Base-by-base conservation (phyloP, 108 stramenopile genomes). In the Schizochytrium sp. region DNA sequence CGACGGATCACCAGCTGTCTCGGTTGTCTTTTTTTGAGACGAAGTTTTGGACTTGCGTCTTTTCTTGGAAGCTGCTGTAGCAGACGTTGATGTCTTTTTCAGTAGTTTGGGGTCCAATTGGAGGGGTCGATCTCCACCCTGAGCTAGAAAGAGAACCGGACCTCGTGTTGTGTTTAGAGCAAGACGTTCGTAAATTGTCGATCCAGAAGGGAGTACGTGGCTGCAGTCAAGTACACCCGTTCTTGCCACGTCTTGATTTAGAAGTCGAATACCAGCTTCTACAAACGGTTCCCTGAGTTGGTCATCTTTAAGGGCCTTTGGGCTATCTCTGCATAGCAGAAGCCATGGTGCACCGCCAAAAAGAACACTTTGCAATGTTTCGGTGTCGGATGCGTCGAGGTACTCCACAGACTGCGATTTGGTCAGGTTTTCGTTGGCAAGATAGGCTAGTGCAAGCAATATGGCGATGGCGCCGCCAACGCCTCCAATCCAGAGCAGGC, bases 331-430 rank as follows among this genome's bases (percentile, higher is more conserved):
- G 76, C 76, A 83, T 13, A 83, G 76, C 15, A 83, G 50, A 40
- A 83, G 76, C 76, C 76, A 83, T 10, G 76, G 76, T n/a, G 38
- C n/a, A n/a, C 76, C 76, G 8, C 76, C 76, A 0, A 83, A 83
- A 83, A 83, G 28, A 13, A 83, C 28, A 5, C 12, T 5, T 42
- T 83, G 76, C 76, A 83, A 53, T 5, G 13, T 13, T 53, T 83
- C 76, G 1, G 76, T 55, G 50, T 10, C 8, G 28, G 76, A 10
- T 13, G 15, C 76, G 76, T 83, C 76, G 17, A 83, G 76, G 76
- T 83, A 83, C 76, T 55, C 50, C 10, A 83, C 55, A 38, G 15
- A 38, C 76, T 83, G 50, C 50, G 50, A 47, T 40, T 50, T 46
- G 2, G 47, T 0, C 76, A 17, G 40, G 76, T 83, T 83, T n/a